Evolutionary conservation across 2,329 filamentous ascomycete genomes (phyloP).

Genomic region (Pseudogymnoascus verrucosus): DNA sequence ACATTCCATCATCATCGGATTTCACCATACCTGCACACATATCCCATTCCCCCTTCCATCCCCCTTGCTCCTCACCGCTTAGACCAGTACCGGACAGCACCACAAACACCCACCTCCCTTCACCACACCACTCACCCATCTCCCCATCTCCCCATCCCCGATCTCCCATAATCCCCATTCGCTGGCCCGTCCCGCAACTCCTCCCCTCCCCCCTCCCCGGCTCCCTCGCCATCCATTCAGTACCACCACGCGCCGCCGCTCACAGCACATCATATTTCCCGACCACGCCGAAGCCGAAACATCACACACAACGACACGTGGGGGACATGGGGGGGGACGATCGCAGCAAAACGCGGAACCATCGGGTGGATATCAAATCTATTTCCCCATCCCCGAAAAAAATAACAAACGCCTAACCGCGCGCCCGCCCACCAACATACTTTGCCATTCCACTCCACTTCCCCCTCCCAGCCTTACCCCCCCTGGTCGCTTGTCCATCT

Average conservation of each 20-base stretch:
- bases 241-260: neutral
- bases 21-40: neutral
- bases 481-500: neutral
- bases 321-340: neutral
- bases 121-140: neutral
- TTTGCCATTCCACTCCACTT: neutral
- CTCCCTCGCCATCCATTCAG: neutral
- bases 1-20: neutral
- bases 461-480: neutral
- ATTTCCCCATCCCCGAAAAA: constrained; percentile 2
- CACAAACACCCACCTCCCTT: neutral
- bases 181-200: neutral
- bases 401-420: neutral
- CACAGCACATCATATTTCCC: neutral
- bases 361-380: constrained; percentile 2
- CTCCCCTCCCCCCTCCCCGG: neutral
- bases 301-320: neutral
- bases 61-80: neutral
- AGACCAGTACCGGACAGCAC: too few relatives aligned
- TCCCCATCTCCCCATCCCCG: neutral
- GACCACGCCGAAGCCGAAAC: neutral
- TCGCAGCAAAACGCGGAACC: neutral
- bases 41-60: neutral
- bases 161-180: neutral
- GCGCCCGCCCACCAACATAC: neutral